Conservation (phyloP, 78 protist genomes). For the Chrysochromulina parva region DNA sequence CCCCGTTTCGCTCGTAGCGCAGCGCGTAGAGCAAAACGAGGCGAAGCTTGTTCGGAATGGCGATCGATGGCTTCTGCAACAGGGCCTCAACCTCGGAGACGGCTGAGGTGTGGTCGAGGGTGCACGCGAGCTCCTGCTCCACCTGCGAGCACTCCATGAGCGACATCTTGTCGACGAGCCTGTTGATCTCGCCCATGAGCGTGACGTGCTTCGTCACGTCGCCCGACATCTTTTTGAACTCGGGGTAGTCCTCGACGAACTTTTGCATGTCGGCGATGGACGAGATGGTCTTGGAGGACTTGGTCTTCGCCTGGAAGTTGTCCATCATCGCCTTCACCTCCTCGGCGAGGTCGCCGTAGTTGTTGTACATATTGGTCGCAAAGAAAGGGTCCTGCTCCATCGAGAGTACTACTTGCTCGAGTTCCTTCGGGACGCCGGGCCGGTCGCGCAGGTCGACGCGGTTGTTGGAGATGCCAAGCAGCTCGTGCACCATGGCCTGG, state of each 20-base stretch:
- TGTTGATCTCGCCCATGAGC: slow-evolving; percentile 62
- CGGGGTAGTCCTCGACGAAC: slow-evolving; percentile 91
- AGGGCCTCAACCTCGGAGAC: background rate
- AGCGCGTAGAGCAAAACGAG: slow-evolving; percentile 83
- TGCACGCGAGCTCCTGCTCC: slow-evolving; percentile 91
- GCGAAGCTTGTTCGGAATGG: slow-evolving; percentile 62
- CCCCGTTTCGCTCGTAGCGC: slow-evolving; percentile 68
- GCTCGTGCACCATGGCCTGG: slow-evolving; percentile 97
- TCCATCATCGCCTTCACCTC: slow-evolving; percentile 80
- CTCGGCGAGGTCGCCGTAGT: slow-evolving; percentile 92
- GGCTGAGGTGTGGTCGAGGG: slow-evolving; percentile 48
- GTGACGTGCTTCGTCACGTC: slow-evolving; percentile 83
- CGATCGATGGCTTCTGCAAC: background rate
- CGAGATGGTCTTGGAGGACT: slow-evolving; percentile 65
- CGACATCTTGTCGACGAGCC: slow-evolving; percentile 24
- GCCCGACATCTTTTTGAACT: slow-evolving; percentile 78
- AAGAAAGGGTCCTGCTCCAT: slow-evolving; percentile 79
- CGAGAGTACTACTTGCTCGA: slow-evolving; percentile 69
- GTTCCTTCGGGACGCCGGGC: background rate
- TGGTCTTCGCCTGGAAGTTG: slow-evolving; percentile 60
- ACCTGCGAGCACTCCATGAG: slow-evolving; percentile 74
- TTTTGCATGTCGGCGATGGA: slow-evolving; percentile 86
- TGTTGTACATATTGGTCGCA: slow-evolving; percentile 65
- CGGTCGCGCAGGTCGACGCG: slow-evolving; percentile 58
- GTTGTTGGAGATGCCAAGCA: slow-evolving; percentile 80